A percentile compares a stretch with the other conserved stretches of the same genome.
phyloP scores from a whole-genome alignment of 2,329 filamentous ascomycete species.

The Coniella lustricola region DNA sequence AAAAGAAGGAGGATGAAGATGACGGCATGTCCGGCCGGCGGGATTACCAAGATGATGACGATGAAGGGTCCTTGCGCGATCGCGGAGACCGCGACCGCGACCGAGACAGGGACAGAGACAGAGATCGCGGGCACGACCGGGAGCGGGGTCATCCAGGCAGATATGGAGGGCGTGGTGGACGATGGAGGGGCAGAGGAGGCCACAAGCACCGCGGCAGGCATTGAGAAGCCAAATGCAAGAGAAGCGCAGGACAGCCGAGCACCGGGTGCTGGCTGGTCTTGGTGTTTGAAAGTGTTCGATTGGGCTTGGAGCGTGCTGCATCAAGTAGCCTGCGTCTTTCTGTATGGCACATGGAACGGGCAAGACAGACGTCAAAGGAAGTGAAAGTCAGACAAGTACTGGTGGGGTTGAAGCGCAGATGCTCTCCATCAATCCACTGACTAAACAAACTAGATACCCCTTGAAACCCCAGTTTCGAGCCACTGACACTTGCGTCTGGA shows the following conservation, averaged over 20 bases:
- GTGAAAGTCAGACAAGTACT: too few relatives aligned
- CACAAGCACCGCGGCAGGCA: constrained; percentile 21
- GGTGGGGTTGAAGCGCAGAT: too few relatives aligned
- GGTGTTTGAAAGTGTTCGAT: too few relatives aligned
- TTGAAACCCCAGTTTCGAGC: too few relatives aligned
- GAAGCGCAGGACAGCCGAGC: neutral
- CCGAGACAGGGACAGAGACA: constrained; percentile 27
- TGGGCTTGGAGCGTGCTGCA: too few relatives aligned
- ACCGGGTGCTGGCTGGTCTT: neutral
- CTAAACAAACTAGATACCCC: too few relatives aligned
- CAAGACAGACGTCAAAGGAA: too few relatives aligned
- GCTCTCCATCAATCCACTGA: too few relatives aligned
- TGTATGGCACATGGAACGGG: too few relatives aligned
- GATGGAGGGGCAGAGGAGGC: constrained; percentile 25
- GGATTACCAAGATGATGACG: constrained; percentile 25
- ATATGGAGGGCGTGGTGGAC: constrained; percentile 27
- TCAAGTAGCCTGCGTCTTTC: too few relatives aligned
- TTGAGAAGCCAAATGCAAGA: neutral
- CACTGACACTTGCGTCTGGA: too few relatives aligned
- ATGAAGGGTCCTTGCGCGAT: constrained; percentile 28
- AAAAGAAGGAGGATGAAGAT: constrained; percentile 51
- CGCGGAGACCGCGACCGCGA: constrained; percentile 30
- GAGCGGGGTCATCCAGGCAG: constrained; percentile 28
- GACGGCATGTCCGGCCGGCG: constrained; percentile 38
- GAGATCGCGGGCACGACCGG: constrained; percentile 21